A percentile compares a stretch with the other conserved stretches of the same genome.
These are phyloP conservation scores for Suhomyces vadensis DNA, from an alignment of 805 yeast species.

Conservation along the genomic window DNA sequence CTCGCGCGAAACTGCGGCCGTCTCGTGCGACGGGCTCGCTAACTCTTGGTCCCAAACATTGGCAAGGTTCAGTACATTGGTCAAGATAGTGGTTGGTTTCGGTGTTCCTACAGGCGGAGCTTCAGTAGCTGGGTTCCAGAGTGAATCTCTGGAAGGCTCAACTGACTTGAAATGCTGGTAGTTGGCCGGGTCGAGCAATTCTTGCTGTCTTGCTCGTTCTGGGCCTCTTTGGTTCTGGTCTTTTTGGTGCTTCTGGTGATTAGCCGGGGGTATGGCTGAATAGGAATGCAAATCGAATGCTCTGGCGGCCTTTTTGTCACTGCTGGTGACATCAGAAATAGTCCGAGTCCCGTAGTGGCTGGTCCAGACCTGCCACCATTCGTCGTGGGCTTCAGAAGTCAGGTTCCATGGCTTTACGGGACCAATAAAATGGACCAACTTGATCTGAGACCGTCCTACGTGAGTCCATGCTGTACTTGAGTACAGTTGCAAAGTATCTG, in stretches of 20 bases:
- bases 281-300: too few species aligned
- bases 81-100: constrained; percentile 8
- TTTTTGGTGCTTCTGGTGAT: too few species aligned
- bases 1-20: not conserved
- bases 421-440: constrained; percentile 69
- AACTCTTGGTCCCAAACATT: constrained; percentile 35
- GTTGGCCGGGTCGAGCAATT: constrained; percentile 32
- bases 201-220: not conserved
- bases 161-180: constrained; percentile 23
- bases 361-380: constrained; percentile 45
- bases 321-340: constrained; percentile 19
- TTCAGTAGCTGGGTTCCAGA: constrained; percentile 48
- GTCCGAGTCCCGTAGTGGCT: constrained; percentile 28
- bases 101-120: constrained; percentile 39
- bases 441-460: constrained; percentile 33
- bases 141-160: constrained; percentile 20
- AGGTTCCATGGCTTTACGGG: constrained; percentile 56
- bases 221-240: too few species aligned
- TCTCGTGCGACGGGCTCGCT: not conserved
- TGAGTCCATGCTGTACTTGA: constrained; percentile 21
- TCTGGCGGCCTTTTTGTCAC: not conserved
- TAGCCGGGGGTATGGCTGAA: too few species aligned
- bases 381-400: constrained; percentile 20
- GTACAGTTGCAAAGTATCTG: constrained; percentile 14
- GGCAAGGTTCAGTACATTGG: constrained; percentile 16